These are phyloP conservation scores for Acarospora socialis DNA, from an alignment of 2,329 filamentous ascomycete species.

Conservation along the genomic window DNA sequence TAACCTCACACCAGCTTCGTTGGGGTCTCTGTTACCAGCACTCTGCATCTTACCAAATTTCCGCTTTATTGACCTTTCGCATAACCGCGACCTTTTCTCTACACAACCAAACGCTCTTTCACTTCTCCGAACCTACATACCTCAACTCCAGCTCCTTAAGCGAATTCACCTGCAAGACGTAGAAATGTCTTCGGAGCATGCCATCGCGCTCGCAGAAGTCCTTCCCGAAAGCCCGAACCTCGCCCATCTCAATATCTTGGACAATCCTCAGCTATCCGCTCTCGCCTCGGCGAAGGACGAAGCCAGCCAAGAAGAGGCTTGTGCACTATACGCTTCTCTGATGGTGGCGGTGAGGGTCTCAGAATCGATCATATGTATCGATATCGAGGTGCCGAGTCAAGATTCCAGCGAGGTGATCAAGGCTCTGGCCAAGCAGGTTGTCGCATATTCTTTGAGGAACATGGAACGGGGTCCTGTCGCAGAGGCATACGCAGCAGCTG, in stretches of 20 bases:
- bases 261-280: slow-evolving; percentile 58
- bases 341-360: slow-evolving; percentile 79
- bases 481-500: slow-evolving; percentile 38
- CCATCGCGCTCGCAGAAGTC: slow-evolving; percentile 80
- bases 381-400: slow-evolving; percentile 72
- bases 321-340: slow-evolving; percentile 80
- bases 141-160: slow-evolving; percentile 62
- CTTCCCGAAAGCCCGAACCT: slow-evolving; percentile 69
- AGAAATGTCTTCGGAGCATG: slow-evolving; percentile 70
- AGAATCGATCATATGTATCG: slow-evolving; percentile 69
- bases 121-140: slow-evolving; percentile 68
- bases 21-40: slow-evolving; percentile 62
- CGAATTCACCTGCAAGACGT: slow-evolving; percentile 79
- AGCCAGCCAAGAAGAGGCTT: slow-evolving; percentile 77
- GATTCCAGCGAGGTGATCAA: slow-evolving; percentile 84
- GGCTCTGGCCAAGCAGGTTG: slow-evolving; percentile 83
- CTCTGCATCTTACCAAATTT: slow-evolving; percentile 57
- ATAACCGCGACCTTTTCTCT: slow-evolving; percentile 70
- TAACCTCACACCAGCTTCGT: slow-evolving; percentile 56
- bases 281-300: slow-evolving; percentile 66
- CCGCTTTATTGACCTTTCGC: slow-evolving; percentile 81
- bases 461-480: slow-evolving; percentile 65
- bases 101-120: slow-evolving; percentile 58
- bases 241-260: slow-evolving; percentile 74
- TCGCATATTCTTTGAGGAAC: slow-evolving; percentile 85